These are phyloP conservation scores for Psidium guajava DNA, from an alignment of 345 rosid genomes.

Conservation along the genomic window DNA sequence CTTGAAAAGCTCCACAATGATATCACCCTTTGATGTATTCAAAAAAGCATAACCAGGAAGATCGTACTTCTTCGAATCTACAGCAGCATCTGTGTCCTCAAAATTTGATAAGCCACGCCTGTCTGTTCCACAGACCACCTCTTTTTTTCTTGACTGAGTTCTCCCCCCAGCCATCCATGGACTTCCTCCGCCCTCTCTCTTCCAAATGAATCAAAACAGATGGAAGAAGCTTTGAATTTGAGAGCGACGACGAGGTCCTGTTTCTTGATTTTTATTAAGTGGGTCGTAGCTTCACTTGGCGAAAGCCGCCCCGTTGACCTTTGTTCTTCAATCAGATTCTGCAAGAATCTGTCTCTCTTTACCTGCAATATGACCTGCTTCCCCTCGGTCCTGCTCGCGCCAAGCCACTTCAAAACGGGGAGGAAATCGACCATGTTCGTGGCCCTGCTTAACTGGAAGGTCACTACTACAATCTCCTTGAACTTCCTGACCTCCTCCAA, in stretches of 20 bases:
- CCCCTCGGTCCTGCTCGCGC: not conserved
- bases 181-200: too few species aligned
- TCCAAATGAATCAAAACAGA: not conserved
- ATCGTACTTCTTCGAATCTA: constrained; percentile 45
- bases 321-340: constrained; percentile 14
- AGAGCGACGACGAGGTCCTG: not conserved
- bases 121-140: constrained; percentile 8
- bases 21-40: constrained; percentile 65
- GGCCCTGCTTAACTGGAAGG: constrained; percentile 2
- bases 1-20: constrained; percentile 62
- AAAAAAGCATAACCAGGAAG: constrained; percentile 79
- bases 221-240: not conserved
- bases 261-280: not conserved
- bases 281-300: not conserved
- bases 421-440: constrained; percentile 8
- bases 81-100: constrained; percentile 32
- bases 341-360: constrained; percentile 15
- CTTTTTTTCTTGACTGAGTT: too few species aligned
- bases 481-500: constrained; percentile 10
- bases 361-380: not conserved
- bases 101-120: constrained; percentile 18
- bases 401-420: constrained; percentile 10
- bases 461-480: constrained; percentile 1
- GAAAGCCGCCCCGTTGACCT: not conserved
- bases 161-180: too few species aligned